Conservation (phyloP, 164 flowering plant species). For the Echeveria elegans region DNA sequence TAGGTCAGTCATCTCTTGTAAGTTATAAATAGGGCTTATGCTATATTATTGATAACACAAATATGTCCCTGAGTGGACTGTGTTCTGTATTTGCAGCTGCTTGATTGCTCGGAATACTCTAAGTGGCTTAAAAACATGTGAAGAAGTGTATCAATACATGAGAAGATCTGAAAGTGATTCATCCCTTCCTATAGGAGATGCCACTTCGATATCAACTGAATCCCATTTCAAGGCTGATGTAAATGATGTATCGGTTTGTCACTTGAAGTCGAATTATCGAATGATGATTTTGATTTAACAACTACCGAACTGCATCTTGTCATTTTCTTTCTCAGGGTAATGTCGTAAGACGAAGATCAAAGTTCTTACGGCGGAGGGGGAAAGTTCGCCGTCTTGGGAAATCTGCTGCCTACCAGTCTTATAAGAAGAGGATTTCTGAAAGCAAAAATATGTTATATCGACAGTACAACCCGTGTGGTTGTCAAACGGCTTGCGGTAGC, state of each 20-base stretch:
- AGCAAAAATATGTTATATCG: constrained; percentile 93
- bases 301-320: not conserved
- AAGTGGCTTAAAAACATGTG: constrained; percentile 84
- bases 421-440: constrained; percentile 86
- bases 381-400: constrained; percentile 97
- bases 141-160: constrained; percentile 76
- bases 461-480: constrained; percentile 88
- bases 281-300: not conserved
- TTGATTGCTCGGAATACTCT: constrained; percentile 82
- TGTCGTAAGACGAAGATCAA: constrained; percentile 70
- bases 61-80: constrained; percentile 4
- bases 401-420: constrained; percentile 86
- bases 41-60: constrained; percentile 1
- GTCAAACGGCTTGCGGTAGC: constrained; percentile 88
- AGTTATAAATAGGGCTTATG: not conserved
- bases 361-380: constrained; percentile 86
- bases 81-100: constrained; percentile 55
- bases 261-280: constrained; percentile 10
- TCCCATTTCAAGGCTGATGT: constrained; percentile 50
- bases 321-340: constrained; percentile 38
- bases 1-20: constrained; percentile 46
- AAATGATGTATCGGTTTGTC: constrained; percentile 43
- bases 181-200: constrained; percentile 43
- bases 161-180: constrained; percentile 44
- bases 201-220: constrained; percentile 37